Percentiles rank a stretch among this genome's conserved stretches.
phyloP scores from a whole-genome alignment of 164 flowering plant genomes.

The Tetrastigma voinierianum region DNA sequence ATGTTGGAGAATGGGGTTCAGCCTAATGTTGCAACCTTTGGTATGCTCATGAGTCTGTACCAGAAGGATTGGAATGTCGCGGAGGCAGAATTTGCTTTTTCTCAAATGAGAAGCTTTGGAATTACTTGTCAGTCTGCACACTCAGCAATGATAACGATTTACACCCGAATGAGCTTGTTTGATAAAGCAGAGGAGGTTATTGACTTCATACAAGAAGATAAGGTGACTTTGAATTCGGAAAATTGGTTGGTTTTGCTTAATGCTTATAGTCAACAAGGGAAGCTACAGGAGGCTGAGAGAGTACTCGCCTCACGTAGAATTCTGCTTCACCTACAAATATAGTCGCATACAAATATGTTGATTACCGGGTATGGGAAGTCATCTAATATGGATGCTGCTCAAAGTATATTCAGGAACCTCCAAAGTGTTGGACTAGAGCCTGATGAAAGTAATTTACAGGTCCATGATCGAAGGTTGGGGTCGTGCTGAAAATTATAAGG shows the following conservation, averaged over 20 bases:
- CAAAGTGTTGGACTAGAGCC: conserved; percentile 55
- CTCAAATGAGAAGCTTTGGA: conserved; percentile 50
- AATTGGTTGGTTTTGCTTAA: conserved; percentile 92
- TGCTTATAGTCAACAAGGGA: conserved; percentile 87
- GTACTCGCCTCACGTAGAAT: conserved; percentile 57
- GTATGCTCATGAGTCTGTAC: conserved; percentile 89
- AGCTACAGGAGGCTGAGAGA: conserved; percentile 68
- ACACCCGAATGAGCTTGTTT: conserved; percentile 67
- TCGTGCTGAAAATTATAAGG: conserved; percentile 45
- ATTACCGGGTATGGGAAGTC: conserved; percentile 81
- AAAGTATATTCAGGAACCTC: conserved; percentile 30
- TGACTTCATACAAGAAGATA: conserved; percentile 57
- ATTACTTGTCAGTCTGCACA: conserved; percentile 66
- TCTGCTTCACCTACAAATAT: conserved; percentile 71
- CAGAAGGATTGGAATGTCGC: conserved; percentile 63
- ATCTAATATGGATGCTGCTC: conserved; percentile 70
- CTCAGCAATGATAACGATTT: conserved; percentile 89
- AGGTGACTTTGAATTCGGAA: conserved; percentile 54
- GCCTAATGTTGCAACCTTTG: conserved; percentile 82
- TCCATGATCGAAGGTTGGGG: conserved; percentile 97
- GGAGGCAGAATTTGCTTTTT: conserved; percentile 80
- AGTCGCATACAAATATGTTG: conserved; percentile 78
- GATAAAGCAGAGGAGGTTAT: conserved; percentile 70
- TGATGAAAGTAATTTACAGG: conserved; percentile 89
- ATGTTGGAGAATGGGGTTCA: conserved; percentile 66